Evolutionary conservation across 371 early-diverging fungal species (phyloP), one percentile per base, ranked within the genome.

Genomic region (Catenaria anguillulae): DNA sequence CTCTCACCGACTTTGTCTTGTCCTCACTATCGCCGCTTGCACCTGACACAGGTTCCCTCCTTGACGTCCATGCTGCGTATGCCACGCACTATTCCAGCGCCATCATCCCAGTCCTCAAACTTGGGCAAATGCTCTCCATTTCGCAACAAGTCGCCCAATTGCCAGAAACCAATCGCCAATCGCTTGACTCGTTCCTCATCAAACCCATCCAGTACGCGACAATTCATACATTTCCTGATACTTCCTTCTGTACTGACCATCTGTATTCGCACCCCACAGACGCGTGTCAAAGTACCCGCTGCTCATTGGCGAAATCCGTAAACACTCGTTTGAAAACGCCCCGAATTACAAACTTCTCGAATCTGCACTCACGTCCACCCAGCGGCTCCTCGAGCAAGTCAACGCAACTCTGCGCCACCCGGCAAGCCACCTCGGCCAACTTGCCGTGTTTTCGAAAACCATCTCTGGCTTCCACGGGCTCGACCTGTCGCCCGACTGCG

Each of bases 221-320:
- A 13, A n/a, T n/a, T n/a, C n/a, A n/a, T n/a, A n/a, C n/a, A n/a
- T n/a, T n/a, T n/a, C n/a, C n/a, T n/a, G n/a, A n/a, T n/a, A n/a
- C n/a, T n/a, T n/a, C n/a, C n/a, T n/a, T n/a, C n/a, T n/a, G n/a
- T n/a, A n/a, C n/a, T n/a, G n/a, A n/a, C n/a, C n/a, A n/a, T n/a
- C n/a, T n/a, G n/a, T n/a, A n/a, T n/a, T n/a, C n/a, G n/a, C n/a
- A n/a, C n/a, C n/a, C n/a, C 37, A 13, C 17, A 43, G 45, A 17
- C 52, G 52, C 26, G 23, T 50, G 29, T 4, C 31, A 26, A 50
- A 50, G 52, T 50, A 50, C 31, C 52, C 52, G 52, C 52, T 50
- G 29, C 52, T 50, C 15, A 1, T 50, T 1, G 29, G 4, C 52
- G 29, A 50, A 31, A 29, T 29, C 24, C 24, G 31, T 12, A 29